phyloP scores from a whole-genome alignment of 495 filamentous ascomycete species.

The Podospora tetraspora region DNA sequence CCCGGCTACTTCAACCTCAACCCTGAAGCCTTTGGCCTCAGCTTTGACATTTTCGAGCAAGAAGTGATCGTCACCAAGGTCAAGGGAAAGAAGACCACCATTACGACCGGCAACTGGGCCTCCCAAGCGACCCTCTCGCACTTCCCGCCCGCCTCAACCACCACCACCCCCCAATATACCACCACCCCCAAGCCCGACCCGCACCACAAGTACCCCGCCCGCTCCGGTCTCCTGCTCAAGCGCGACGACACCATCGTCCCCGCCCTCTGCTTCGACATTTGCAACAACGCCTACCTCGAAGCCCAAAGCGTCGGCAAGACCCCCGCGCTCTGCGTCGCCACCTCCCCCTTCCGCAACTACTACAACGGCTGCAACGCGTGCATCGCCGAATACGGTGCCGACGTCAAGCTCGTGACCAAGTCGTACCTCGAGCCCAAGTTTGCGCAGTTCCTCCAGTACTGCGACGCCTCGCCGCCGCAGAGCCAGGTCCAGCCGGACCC shows the following conservation, averaged over 20 bases:
- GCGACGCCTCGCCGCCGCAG: slow-evolving; percentile 16
- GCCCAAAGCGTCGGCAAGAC: slow-evolving; percentile 45
- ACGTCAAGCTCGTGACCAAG: slow-evolving; percentile 21
- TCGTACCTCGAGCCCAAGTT: slow-evolving; percentile 23
- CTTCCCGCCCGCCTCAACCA: slow-evolving; percentile 25
- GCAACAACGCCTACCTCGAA: slow-evolving; percentile 47
- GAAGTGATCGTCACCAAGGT: slow-evolving; percentile 20
- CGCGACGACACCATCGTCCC: slow-evolving; percentile 38
- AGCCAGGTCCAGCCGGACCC: slow-evolving; percentile 11
- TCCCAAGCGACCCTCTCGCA: slow-evolving; percentile 41
- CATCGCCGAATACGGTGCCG: slow-evolving; percentile 13
- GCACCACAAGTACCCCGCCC: background rate
- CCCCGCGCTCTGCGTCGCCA: slow-evolving; percentile 38
- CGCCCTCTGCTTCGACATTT: slow-evolving; percentile 47
- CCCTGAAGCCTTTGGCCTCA: slow-evolving; percentile 57
- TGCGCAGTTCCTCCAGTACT: slow-evolving; percentile 32
- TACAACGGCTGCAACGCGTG: slow-evolving; percentile 40
- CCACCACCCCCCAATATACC: slow-evolving; percentile 1
- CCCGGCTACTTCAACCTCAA: slow-evolving; percentile 60
- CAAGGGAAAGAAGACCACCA: slow-evolving; percentile 27
- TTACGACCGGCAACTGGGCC: slow-evolving; percentile 42
- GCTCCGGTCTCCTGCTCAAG: slow-evolving; percentile 21
- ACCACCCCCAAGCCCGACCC: background rate
- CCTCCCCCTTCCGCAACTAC: slow-evolving; percentile 38
- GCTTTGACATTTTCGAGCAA: slow-evolving; percentile 53